A percentile compares a stretch with the other conserved stretches of the same genome.
Evolutionary conservation across 2,329 filamentous ascomycete genomes (phyloP).

Genomic region (Pseudogymnoascus sp.): DNA sequence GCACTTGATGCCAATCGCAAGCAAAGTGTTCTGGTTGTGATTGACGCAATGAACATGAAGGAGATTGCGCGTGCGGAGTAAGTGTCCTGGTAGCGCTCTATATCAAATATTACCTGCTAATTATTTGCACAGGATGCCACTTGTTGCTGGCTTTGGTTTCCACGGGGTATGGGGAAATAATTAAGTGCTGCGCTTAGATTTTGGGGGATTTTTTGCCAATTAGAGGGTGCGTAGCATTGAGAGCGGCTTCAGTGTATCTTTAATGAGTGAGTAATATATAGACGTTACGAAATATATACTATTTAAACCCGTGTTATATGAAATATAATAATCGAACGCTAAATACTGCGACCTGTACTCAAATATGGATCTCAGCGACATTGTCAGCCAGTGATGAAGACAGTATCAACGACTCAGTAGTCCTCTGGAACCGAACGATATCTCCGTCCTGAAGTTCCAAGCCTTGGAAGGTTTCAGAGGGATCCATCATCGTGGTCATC

Average conservation of each 20-base stretch:
- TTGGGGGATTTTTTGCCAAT: too few species aligned
- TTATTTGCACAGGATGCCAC: background rate
- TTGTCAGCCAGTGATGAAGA: background rate
- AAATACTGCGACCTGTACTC: background rate
- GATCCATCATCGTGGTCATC: conserved; percentile 94
- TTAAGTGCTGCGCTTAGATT: background rate
- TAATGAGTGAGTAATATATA: background rate
- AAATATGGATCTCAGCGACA: background rate
- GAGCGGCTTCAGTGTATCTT: background rate
- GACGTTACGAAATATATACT: background rate
- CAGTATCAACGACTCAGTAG: conserved; percentile 31
- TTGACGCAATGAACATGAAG: conserved; percentile 54
- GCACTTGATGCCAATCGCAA: conserved; percentile 54
- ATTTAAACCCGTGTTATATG: background rate
- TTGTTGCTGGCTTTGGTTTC: background rate
- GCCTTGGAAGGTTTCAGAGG: conserved; percentile 78
- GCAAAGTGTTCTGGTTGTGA: conserved; percentile 57
- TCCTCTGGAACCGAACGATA: conserved; percentile 84
- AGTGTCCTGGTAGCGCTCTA: conserved; percentile 33
- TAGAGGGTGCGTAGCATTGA: background rate
- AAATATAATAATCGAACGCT: background rate
- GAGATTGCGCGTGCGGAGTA: conserved; percentile 60
- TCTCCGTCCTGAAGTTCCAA: conserved; percentile 97
- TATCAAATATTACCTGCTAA: background rate
- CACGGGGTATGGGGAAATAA: conserved; percentile 1